Base-by-base conservation (phyloP, 108 stramenopile genomes). In the Skeletonema marinoi region DNA sequence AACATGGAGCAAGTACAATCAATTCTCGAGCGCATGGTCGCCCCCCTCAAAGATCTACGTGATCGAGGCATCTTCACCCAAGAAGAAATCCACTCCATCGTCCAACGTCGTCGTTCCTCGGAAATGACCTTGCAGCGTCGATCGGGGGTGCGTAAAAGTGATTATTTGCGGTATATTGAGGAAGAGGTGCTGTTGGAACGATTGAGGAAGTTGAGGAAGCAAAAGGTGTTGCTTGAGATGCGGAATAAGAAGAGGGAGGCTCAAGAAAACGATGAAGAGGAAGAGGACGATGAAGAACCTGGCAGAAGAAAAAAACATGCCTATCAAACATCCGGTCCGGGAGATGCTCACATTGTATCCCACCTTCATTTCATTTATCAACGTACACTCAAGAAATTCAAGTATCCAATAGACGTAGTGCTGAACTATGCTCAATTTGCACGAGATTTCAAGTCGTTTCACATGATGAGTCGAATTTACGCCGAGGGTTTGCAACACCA, bases 1-100 rank as follows among this genome's bases (percentile, higher is more conserved):
- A 46, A 21, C 4, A 41, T 29, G 39, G 95, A 96, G 82, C 90
- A 93, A 79, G 95, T 96, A 1, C 92, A 96, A 71, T 89, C 81
- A 21, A 81, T 89, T 68, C 86, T 96, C 61, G 95, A 96, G 78
- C 76, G 81, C 17, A 96, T 96, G 95, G 95, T 96, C 83, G 78
- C 87, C 19, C 87, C 92, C 16, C 82, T 96, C 82, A 73, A 75
- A 44, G 95, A 96, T 64, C 80, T 93, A 63, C 72, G 87, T 66
- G 86, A 89, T 54, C 90, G 91, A 1, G 72, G 85, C 35, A 81
- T 96, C 41, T 96, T 96, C 69, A 64, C 89, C 19, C 50, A 74
- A 68, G 80, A 68, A 60, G 95, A 96, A 75, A 84, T 96, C 56
- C 88, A 77, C 3, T 70, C 88, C 36, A 96, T 96, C 80, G 95